phyloP scores from a whole-genome alignment of 306 rosid genomes.

The Vicia sativa region DNA sequence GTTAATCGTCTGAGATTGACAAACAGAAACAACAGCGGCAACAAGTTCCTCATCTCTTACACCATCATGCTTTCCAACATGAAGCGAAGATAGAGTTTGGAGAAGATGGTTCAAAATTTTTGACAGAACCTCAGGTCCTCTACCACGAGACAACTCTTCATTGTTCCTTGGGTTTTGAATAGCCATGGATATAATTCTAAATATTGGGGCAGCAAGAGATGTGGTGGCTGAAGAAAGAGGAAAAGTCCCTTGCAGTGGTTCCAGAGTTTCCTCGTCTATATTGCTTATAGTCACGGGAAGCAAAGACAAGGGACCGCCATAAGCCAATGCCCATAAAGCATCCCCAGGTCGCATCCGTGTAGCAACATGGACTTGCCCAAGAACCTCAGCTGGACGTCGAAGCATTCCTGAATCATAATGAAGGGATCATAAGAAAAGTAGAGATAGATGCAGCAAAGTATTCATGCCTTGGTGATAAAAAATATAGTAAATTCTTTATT shows the following conservation, averaged over 20 bases:
- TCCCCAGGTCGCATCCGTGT: conserved; percentile 86
- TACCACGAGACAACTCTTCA: conserved; percentile 80
- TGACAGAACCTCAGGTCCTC: conserved; percentile 97
- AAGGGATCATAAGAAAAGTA: conserved; percentile 37
- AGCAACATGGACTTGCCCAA: conserved; percentile 98
- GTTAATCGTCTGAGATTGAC: conserved; percentile 83
- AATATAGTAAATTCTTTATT: conserved; percentile 25
- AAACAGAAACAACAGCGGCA: conserved; percentile 84
- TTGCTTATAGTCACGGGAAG: conserved; percentile 81
- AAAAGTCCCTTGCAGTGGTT: conserved; percentile 65
- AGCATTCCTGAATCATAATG: conserved; percentile 63
- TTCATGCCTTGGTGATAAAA: conserved; percentile 32
- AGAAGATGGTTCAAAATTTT: conserved; percentile 90
- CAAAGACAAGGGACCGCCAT: conserved; percentile 95
- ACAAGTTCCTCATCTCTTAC: conserved; percentile 92
- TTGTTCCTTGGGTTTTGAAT: conserved; percentile 80
- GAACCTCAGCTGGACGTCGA: conserved; percentile 98
- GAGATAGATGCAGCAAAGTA: conserved; percentile 36
- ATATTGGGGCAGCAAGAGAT: conserved; percentile 58
- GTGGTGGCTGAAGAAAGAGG: conserved; percentile 71
- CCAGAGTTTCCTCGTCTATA: conserved; percentile 69
- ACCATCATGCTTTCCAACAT: conserved; percentile 70
- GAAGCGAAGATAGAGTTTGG: conserved; percentile 76
- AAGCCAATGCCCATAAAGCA: conserved; percentile 93
- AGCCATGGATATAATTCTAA: conserved; percentile 61